Percentiles rank a stretch among this genome's conserved stretches.
These are phyloP conservation scores for Thermochaetoides thermophila DNA, from an alignment of 495 filamentous ascomycete species.

Conservation along the genomic window DNA sequence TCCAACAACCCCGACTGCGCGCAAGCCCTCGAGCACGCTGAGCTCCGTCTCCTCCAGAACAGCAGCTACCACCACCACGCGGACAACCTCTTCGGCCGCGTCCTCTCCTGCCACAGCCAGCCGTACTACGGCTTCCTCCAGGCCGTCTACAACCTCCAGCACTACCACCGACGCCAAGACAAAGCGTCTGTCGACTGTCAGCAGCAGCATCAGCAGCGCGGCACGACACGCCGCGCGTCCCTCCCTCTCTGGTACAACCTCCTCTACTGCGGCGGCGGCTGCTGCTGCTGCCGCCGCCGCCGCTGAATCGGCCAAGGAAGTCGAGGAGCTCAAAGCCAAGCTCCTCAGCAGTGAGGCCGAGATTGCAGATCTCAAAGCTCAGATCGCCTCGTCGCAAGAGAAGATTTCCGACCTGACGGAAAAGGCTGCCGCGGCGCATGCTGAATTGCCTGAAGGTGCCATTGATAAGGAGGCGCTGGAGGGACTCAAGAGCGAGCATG, in stretches of 20 bases:
- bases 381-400: slow-evolving; percentile 30
- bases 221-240: slow-evolving; percentile 23
- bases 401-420: slow-evolving; percentile 28
- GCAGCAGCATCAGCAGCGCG: slow-evolving; percentile 4
- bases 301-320: slow-evolving; percentile 29
- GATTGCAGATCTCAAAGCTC: slow-evolving; percentile 32
- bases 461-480: slow-evolving; percentile 27
- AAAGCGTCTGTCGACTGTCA: slow-evolving; percentile 28
- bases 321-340: slow-evolving; percentile 38
- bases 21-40: slow-evolving; percentile 24
- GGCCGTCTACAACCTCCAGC: too few relatives aligned
- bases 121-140: slow-evolving; percentile 18
- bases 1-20: slow-evolving; percentile 23
- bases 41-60: slow-evolving; percentile 16
- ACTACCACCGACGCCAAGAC: slow-evolving; percentile 26
- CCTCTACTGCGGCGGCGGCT: slow-evolving; percentile 19
- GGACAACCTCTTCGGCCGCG: slow-evolving; percentile 11
- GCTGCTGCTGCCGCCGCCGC: slow-evolving; percentile 19
- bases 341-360: slow-evolving; percentile 30
- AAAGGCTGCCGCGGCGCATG: slow-evolving; percentile 15
- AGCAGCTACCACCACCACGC: slow-evolving; percentile 14
- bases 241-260: slow-evolving; percentile 20
- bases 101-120: slow-evolving; percentile 15
- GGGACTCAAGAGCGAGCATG: slow-evolving; percentile 31
- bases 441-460: slow-evolving; percentile 7